Evolutionary conservation across 257 asterid species (phyloP).

Genomic region (Pogostemon cablin): DNA sequence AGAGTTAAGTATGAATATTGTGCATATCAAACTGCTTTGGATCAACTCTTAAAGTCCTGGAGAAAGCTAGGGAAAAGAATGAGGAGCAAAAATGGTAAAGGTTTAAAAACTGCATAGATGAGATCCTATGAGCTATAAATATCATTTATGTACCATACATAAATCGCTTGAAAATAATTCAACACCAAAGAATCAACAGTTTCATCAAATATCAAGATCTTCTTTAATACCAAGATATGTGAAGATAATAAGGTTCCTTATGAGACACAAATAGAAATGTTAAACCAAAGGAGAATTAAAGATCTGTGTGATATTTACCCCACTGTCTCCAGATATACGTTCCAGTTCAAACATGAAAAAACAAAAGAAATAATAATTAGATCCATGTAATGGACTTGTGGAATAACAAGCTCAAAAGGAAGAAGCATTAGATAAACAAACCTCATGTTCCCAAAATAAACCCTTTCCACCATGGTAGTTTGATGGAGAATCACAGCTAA

Average conservation of each 20-base stretch:
- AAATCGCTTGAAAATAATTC: neutral
- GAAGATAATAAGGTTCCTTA: slow-evolving; percentile 16
- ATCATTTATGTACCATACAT: neutral
- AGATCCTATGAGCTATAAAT: neutral
- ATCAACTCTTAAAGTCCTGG: neutral
- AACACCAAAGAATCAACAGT: slow-evolving; percentile 4
- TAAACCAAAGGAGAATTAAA: slow-evolving; percentile 28
- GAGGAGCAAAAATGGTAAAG: neutral
- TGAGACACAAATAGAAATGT: slow-evolving; percentile 27
- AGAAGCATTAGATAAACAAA: slow-evolving; percentile 34
- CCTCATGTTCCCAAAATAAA: slow-evolving; percentile 97
- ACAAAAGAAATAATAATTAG: slow-evolving; percentile 44
- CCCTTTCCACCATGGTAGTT: slow-evolving; percentile 81
- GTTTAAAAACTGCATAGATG: neutral
- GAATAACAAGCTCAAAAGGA: slow-evolving; percentile 27
- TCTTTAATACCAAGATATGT: neutral
- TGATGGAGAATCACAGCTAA: slow-evolving; percentile 60
- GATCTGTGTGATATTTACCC: slow-evolving; percentile 58
- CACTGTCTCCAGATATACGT: slow-evolving; percentile 57
- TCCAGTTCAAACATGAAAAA: slow-evolving; percentile 50
- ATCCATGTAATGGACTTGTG: slow-evolving; percentile 25
- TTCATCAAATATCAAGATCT: slow-evolving; percentile 19
- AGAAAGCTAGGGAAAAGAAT: neutral
- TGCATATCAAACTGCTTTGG: neutral
- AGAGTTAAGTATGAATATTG: neutral